Percentiles rank a stretch among this genome's conserved stretches.
phyloP scores from a whole-genome alignment of 768 basidiomycete genomes.

The Suillus plorans region DNA sequence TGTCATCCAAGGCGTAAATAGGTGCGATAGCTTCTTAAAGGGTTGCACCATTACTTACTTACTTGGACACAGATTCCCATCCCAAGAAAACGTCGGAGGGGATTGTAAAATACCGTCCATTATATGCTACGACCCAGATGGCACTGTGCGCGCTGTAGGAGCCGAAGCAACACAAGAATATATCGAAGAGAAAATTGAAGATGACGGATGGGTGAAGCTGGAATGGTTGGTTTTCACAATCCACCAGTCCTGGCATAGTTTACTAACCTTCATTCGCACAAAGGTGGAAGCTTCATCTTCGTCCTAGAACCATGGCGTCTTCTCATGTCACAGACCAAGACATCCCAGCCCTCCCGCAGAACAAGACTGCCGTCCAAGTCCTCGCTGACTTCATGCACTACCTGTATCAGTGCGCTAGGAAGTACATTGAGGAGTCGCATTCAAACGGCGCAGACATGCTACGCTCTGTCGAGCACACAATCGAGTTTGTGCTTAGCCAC shows the following conservation, averaged over 20 bases:
- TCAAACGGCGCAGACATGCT: conserved; percentile 41
- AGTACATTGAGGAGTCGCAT: conserved; percentile 47
- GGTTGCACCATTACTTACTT: conserved; percentile 8
- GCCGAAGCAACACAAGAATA: conserved; percentile 43
- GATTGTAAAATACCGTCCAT: conserved; percentile 52
- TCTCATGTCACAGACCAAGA: conserved; percentile 30
- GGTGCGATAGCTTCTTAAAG: conserved; percentile 16
- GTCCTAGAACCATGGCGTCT: conserved; percentile 24
- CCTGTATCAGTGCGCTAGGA: conserved; percentile 40
- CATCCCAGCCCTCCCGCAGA: conserved; percentile 42
- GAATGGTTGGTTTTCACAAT: conserved; percentile 28
- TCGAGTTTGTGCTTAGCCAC: conserved; percentile 48
- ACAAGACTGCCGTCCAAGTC: conserved; percentile 42
- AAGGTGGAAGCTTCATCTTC: conserved; percentile 38
- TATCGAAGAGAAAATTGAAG: conserved; percentile 39
- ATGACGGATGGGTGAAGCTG: conserved; percentile 29
- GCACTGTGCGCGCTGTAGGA: conserved; percentile 41
- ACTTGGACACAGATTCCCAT: conserved; percentile 39
- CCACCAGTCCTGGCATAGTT: background rate
- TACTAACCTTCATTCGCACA: conserved; percentile 7
- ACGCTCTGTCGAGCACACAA: conserved; percentile 38
- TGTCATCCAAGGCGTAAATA: conserved; percentile 18
- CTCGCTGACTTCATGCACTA: conserved; percentile 51
- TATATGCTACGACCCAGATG: conserved; percentile 44
- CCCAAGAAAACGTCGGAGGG: conserved; percentile 44